phyloP scores from a whole-genome alignment of 257 asterid genomes.

The Ehretia macrophylla region DNA sequence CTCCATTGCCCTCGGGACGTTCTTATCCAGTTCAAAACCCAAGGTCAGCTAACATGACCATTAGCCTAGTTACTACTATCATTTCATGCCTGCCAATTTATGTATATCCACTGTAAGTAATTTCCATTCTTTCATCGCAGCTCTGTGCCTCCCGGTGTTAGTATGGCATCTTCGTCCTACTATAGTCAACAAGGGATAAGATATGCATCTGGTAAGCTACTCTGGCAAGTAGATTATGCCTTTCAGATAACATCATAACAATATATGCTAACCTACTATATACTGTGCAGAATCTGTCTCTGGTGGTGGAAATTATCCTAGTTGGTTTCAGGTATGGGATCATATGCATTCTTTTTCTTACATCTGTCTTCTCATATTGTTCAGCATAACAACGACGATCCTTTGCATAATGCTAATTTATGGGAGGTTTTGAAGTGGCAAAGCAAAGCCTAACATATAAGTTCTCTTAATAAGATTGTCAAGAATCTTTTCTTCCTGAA shows the following conservation, averaged over 20 bases:
- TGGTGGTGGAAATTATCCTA: conserved; percentile 24
- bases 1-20: conserved; percentile 30
- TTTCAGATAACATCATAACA: conserved; percentile 1
- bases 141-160: conserved; percentile 18
- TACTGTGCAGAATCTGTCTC: conserved; percentile 24
- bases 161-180: conserved; percentile 16
- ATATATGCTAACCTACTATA: neutral
- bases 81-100: conserved; percentile 5
- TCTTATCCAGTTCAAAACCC: conserved; percentile 32
- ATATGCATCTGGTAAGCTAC: conserved; percentile 25
- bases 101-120: neutral
- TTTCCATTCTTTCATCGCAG: conserved; percentile 14
- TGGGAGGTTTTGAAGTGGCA: no score
- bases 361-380: neutral
- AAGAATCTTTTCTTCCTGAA: no score
- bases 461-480: no score
- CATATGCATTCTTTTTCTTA: neutral
- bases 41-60: conserved; percentile 32
- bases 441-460: no score
- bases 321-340: conserved; percentile 26
- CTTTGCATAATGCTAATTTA: no score
- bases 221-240: conserved; percentile 6
- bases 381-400: neutral
- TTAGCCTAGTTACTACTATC: neutral
- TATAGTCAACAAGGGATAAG: conserved; percentile 19